Conservation (phyloP, 805 yeast genomes). For the Pichia rugopelliculosa region DNA sequence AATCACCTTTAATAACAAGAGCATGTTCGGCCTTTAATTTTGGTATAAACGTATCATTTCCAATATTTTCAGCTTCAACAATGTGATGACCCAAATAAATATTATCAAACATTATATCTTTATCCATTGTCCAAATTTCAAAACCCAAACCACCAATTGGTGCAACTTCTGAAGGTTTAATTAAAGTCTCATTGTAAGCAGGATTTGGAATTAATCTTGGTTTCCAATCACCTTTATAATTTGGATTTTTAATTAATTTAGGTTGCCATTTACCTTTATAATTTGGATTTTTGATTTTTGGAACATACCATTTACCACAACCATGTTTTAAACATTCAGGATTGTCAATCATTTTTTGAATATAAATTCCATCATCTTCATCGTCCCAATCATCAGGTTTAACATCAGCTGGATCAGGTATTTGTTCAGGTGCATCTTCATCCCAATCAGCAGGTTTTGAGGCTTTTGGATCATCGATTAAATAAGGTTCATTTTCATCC, state of each 20-base stretch:
- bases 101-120: conserved; percentile 69
- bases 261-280: conserved; percentile 76
- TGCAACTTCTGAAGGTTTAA: conserved; percentile 44
- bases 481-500: conserved; percentile 63
- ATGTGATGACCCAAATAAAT: conserved; percentile 79
- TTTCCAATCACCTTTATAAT: conserved; percentile 71
- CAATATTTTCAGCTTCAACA: conserved; percentile 77
- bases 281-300: conserved; percentile 56
- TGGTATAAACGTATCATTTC: conserved; percentile 62
- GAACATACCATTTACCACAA: conserved; percentile 79
- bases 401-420: conserved; percentile 59
- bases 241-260: conserved; percentile 65
- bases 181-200: conserved; percentile 42
- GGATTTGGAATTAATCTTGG: conserved; percentile 68
- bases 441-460: conserved; percentile 75
- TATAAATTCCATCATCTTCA: conserved; percentile 84
- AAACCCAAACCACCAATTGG: conserved; percentile 79
- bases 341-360: conserved; percentile 60
- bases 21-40: conserved; percentile 46
- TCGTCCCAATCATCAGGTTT: conserved; percentile 84
- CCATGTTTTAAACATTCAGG: conserved; percentile 68
- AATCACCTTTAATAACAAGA: conserved; percentile 33
- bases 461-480: conserved; percentile 62
- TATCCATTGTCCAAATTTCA: conserved; percentile 84
- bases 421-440: conserved; percentile 48